Evolutionary conservation across 495 filamentous ascomycete genomes (phyloP), one percentile per base, ranked within the genome.

Genomic region (Lepidopterella palustris): DNA sequence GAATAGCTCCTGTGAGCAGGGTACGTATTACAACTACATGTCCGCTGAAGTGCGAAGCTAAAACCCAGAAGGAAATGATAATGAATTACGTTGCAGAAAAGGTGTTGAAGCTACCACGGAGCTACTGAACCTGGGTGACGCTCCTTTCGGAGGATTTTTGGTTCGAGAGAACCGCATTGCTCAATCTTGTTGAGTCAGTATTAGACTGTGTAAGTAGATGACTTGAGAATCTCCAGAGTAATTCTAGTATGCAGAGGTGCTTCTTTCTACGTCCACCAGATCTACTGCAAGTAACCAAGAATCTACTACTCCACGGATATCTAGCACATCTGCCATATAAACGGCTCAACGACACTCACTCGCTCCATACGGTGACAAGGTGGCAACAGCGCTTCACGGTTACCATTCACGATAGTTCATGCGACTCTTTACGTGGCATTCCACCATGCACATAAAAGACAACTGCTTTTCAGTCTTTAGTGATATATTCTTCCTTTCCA

Each of bases 11-110:
- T 0, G 84, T 90, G 0, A 87, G 84, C 68, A 76, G 84, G 55
- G 74, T 76, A 39, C 45, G 35, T 54, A 42, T 53, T 58, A 28
- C 56, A n/a, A 47, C 45, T 51, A 51, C 31, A 51, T n/a, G n/a
- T 20, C 27, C 15, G 20, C 21, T 52, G 15, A 58, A 52, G 21
- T 4, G 18, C 20, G 4, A 35, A 39, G 61, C 18, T n/a, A 1
- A 26, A 25, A 35, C n/a, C 3, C 32, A 62, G 26, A 62, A 73
- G 61, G 88, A 90, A 73, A 90, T 90, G 88, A 87, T 91, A 53
- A 70, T 88, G 76, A 89, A 88, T 59, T 90, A 83, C 64, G 79
- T 91, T n/a, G 81, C 80, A 23, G 87, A 92, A 72, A 88, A 84
- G 71, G 86, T 84, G 0, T 71, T 90, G 28, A 71, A 72, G 9